Conservation (phyloP, 305 asterid species). For the Fraxinus xanthoxyloides region DNA sequence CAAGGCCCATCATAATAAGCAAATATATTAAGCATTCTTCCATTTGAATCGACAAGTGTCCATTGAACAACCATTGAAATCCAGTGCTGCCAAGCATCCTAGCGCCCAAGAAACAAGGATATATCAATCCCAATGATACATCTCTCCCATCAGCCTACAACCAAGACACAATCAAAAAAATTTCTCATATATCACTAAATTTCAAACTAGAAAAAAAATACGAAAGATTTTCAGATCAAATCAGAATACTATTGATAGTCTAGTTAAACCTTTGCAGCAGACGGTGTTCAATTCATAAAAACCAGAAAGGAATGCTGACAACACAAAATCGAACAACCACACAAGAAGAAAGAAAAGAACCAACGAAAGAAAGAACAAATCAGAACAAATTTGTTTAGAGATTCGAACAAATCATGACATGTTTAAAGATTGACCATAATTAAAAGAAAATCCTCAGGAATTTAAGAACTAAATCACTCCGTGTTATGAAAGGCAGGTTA, state of each 20-base stretch:
- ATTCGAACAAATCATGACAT: not conserved
- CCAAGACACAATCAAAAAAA: constrained; percentile 26
- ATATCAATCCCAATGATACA: constrained; percentile 67
- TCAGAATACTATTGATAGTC: not conserved
- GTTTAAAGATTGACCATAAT: not conserved
- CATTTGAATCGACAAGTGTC: constrained; percentile 51
- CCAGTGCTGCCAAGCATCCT: constrained; percentile 90
- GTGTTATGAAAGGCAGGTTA: not conserved
- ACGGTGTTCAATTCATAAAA: not conserved
- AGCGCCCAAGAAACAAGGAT: constrained; percentile 84
- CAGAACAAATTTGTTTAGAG: not conserved
- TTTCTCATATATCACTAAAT: constrained; percentile 2
- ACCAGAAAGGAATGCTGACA: not conserved
- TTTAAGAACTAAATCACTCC: not conserved
- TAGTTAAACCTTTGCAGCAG: not conserved
- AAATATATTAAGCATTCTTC: constrained; percentile 68
- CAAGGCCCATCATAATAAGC: constrained; percentile 58
- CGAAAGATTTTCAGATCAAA: not conserved
- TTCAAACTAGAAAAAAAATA: not conserved
- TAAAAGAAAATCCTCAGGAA: not conserved
- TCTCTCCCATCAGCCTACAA: constrained; percentile 94
- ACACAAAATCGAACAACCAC: not conserved
- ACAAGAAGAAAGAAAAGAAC: not conserved
- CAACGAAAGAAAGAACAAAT: not conserved
- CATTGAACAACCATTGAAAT: constrained; percentile 75